A percentile compares a stretch with the other conserved stretches of the same genome.
These are phyloP conservation scores for Eleusine coracana DNA, from an alignment of 176 grass and related monocot species.

Conservation along the genomic window DNA sequence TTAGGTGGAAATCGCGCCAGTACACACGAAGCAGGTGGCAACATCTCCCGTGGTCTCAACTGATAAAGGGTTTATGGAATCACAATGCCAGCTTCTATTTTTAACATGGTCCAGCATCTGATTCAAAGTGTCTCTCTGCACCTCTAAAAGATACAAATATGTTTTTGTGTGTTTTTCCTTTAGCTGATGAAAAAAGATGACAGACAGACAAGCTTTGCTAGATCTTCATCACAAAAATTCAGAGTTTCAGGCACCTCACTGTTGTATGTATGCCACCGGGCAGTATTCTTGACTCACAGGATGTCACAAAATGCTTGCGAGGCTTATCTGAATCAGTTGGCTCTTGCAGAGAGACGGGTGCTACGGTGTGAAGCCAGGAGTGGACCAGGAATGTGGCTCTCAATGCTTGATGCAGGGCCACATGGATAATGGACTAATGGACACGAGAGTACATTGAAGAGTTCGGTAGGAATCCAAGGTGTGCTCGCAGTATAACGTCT, in stretches of 20 bases:
- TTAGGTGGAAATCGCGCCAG: slow-evolving; percentile 29
- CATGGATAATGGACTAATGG: slow-evolving; percentile 5
- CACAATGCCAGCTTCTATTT: slow-evolving; percentile 33
- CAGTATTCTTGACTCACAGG: background rate
- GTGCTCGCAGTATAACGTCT: background rate
- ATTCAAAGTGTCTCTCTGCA: background rate
- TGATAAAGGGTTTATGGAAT: slow-evolving; percentile 6
- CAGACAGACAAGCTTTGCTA: background rate
- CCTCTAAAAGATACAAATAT: background rate
- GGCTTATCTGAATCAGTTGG: slow-evolving; percentile 20
- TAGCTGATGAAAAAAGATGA: slow-evolving; percentile 16
- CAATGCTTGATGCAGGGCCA: slow-evolving; percentile 1
- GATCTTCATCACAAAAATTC: slow-evolving; percentile 16
- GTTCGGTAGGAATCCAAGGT: slow-evolving; percentile 22
- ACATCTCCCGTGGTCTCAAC: slow-evolving; percentile 29
- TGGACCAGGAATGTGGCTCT: slow-evolving; percentile 8
- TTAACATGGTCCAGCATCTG: slow-evolving; percentile 24
- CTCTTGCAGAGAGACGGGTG: background rate
- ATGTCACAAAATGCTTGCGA: background rate
- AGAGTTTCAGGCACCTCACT: background rate
- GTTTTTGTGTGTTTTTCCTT: background rate
- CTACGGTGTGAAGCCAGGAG: slow-evolving; percentile 20
- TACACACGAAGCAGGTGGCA: slow-evolving; percentile 24
- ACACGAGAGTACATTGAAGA: background rate
- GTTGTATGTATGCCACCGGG: background rate